Conservation (phyloP, 78 protist genomes). For the Acrasis kona region DNA sequence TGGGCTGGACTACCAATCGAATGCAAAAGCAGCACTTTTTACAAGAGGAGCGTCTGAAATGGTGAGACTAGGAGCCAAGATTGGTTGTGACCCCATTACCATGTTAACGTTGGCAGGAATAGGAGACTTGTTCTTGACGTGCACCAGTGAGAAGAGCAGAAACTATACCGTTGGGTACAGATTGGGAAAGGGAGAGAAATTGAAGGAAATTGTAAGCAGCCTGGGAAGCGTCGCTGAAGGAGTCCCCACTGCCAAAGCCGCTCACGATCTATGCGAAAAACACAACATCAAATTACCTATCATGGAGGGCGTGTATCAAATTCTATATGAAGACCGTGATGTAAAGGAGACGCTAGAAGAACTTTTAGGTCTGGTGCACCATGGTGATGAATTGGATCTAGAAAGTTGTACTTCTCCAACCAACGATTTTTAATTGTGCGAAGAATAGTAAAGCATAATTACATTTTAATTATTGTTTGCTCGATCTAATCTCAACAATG, state of each 20-base stretch:
- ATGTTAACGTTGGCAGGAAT: constrained; percentile 24
- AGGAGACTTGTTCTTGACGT: constrained; percentile 34
- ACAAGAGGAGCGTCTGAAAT: constrained; percentile 27
- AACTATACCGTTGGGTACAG: constrained; percentile 26
- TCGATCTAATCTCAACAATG: too few species aligned
- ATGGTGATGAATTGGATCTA: too few species aligned
- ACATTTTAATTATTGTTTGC: too few species aligned
- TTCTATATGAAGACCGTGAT: too few species aligned
- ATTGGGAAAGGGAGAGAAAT: constrained; percentile 23
- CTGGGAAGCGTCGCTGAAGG: constrained; percentile 19
- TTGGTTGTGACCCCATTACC: background rate
- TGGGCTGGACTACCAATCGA: constrained; percentile 9
- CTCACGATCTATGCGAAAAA: too few species aligned
- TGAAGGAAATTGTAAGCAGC: background rate
- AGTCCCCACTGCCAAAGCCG: constrained; percentile 1
- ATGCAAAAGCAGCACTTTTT: constrained; percentile 26
- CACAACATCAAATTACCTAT: too few species aligned
- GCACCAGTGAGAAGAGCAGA: constrained; percentile 9
- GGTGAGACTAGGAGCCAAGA: background rate
- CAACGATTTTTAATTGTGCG: too few species aligned
- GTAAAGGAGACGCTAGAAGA: too few species aligned
- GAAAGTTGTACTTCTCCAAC: too few species aligned
- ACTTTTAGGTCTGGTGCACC: too few species aligned
- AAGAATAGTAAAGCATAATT: too few species aligned
- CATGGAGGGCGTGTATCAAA: too few species aligned